Conservation (phyloP, 2,329 filamentous ascomycete species). For the Fonsecaea multimorphosa region DNA sequence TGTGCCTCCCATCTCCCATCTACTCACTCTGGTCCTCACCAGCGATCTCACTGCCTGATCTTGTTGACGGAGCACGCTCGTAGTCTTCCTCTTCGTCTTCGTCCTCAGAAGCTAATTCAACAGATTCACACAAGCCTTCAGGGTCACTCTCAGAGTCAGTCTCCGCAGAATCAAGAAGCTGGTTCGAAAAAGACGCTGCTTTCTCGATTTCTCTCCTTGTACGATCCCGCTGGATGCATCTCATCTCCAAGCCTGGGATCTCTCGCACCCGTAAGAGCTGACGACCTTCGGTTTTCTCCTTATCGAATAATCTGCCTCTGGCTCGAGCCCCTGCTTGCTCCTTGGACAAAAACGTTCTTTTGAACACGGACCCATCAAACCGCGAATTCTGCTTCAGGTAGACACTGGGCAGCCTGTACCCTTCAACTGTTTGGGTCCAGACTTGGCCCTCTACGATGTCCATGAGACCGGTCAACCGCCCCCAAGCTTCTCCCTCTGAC, state of each 20-base stretch:
- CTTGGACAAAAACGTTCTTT: not conserved
- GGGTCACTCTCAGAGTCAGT: not conserved
- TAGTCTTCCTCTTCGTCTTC: not conserved
- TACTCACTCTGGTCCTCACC: not conserved
- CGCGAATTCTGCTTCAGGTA: slow-evolving; percentile 1
- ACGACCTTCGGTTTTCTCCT: slow-evolving; percentile 1
- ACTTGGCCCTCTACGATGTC: slow-evolving; percentile 5
- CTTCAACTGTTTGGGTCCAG: not conserved
- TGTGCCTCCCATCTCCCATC: not conserved
- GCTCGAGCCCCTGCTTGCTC: not conserved
- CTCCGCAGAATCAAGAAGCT: not conserved
- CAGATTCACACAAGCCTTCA: too few relatives aligned
- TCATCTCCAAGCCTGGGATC: not conserved
- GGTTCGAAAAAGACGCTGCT: not conserved
- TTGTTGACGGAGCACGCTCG: not conserved
- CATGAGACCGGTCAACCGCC: not conserved
- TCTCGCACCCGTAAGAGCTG: not conserved
- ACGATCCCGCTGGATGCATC: not conserved
- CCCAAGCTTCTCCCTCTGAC: not conserved
- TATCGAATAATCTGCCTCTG: not conserved
- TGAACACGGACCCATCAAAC: not conserved
- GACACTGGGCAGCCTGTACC: not conserved
- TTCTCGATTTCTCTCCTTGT: not conserved
- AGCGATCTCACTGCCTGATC: not conserved
- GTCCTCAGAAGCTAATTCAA: not conserved